phyloP scores from a whole-genome alignment of 352 stramenopile species.

The Phytophthora foliorum region DNA sequence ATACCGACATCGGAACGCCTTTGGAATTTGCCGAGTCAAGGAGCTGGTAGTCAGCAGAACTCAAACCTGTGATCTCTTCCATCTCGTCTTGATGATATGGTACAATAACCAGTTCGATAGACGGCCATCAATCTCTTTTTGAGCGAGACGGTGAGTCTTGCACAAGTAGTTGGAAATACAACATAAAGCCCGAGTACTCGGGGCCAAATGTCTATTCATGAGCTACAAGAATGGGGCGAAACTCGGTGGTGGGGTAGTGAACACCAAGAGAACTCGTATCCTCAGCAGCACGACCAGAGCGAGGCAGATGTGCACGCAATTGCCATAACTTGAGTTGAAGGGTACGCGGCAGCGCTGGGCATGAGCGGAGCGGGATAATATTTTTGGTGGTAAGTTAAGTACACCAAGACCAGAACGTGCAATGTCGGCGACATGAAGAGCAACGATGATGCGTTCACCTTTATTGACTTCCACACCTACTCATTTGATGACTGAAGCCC shows the following conservation, averaged over 20 bases:
- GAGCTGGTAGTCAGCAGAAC: not conserved
- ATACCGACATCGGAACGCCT: not conserved
- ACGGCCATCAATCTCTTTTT: not conserved
- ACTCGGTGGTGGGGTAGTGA: too few species aligned
- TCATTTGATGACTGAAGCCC: too few species aligned
- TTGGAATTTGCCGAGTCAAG: not conserved
- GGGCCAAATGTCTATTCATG: too few species aligned
- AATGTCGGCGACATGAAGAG: conserved; percentile 55
- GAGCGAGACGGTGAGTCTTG: too few species aligned
- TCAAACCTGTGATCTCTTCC: not conserved
- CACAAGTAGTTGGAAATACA: too few species aligned
- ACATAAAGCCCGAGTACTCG: too few species aligned
- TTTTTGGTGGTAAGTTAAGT: conserved; percentile 12
- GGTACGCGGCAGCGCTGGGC: conserved; percentile 42
- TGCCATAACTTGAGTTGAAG: conserved; percentile 34
- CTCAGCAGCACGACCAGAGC: not conserved
- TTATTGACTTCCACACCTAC: too few species aligned
- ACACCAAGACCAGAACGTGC: conserved; percentile 54
- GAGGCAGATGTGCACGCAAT: not conserved
- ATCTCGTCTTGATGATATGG: not conserved
- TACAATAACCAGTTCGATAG: not conserved
- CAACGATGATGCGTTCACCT: not conserved
- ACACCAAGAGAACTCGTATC: not conserved
- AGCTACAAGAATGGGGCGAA: too few species aligned
- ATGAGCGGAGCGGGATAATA: conserved; percentile 35